Conservation (phyloP, 192 early-diverging fungal genomes). For the Chytriomyces confervae region DNA sequence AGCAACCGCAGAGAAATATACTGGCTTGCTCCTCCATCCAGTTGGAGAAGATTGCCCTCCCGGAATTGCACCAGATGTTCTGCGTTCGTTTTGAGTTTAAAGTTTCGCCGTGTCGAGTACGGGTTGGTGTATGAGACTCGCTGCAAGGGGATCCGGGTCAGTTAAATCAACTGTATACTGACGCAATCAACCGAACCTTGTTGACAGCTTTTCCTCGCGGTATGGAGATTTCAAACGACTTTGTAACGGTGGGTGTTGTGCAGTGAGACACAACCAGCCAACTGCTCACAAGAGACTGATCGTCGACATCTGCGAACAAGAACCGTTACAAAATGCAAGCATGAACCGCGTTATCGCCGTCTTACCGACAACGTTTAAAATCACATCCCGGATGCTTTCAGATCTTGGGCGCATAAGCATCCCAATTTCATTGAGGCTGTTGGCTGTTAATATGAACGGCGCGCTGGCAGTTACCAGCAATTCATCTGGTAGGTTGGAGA, state of each 20-base stretch:
- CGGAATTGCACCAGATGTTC: slow-evolving; percentile 53
- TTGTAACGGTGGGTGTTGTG: slow-evolving; percentile 48
- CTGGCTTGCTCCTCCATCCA: slow-evolving; percentile 46
- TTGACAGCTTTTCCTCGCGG: slow-evolving; percentile 44
- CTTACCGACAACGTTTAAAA: slow-evolving; percentile 58
- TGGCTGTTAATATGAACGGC: slow-evolving; percentile 50
- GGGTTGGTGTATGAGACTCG: slow-evolving; percentile 62
- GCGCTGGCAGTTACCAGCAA: slow-evolving; percentile 38
- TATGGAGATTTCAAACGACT: slow-evolving; percentile 55
- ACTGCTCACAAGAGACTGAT: slow-evolving; percentile 40
- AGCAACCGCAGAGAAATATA: slow-evolving; percentile 55
- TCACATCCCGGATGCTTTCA: slow-evolving; percentile 1
- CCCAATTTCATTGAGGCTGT: slow-evolving; percentile 52
- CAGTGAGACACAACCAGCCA: slow-evolving; percentile 54
- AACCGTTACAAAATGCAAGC: slow-evolving; percentile 2
- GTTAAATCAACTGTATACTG: neutral
- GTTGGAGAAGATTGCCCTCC: slow-evolving; percentile 43
- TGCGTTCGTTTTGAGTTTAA: slow-evolving; percentile 49
- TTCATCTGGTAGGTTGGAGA: slow-evolving; percentile 38
- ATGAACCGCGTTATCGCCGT: neutral
- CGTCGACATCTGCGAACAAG: slow-evolving; percentile 45
- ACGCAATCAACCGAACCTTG: slow-evolving; percentile 41
- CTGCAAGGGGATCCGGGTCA: slow-evolving; percentile 24
- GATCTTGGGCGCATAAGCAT: slow-evolving; percentile 42
- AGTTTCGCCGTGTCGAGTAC: slow-evolving; percentile 46